Percentiles rank a stretch among this genome's conserved stretches.
Conservation (phyloP, 768 basidiomycete genomes). For the Lepiota brunneoincarnata region DNA sequence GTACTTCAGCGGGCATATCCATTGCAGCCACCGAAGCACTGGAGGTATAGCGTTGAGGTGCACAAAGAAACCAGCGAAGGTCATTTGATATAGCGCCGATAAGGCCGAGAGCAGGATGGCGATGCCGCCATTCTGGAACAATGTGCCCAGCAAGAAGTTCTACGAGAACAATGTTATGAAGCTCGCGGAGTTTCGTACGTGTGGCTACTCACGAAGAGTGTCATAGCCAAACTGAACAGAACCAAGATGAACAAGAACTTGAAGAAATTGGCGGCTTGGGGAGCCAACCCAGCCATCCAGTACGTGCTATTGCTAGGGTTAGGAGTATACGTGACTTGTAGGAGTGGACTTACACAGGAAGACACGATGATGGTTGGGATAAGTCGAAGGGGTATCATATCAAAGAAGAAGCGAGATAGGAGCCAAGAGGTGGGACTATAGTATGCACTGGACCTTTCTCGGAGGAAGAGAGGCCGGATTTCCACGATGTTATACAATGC, state of each 20-base stretch:
- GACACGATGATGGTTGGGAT: conserved; percentile 87
- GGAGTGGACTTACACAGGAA: conserved; percentile 60
- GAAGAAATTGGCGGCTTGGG: conserved; percentile 82
- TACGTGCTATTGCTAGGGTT: conserved; percentile 56
- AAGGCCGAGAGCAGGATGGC: conserved; percentile 87
- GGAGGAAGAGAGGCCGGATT: conserved; percentile 81
- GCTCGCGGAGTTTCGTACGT: background rate
- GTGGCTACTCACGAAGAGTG: conserved; percentile 64
- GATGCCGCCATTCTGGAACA: conserved; percentile 84
- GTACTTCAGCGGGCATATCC: conserved; percentile 84
- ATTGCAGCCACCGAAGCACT: conserved; percentile 91
- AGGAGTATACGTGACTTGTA: background rate
- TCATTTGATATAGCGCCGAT: conserved; percentile 78
- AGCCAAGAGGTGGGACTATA: conserved; percentile 94
- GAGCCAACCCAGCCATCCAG: conserved; percentile 92
- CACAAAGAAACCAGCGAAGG: conserved; percentile 91
- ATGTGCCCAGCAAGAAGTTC: conserved; percentile 88
- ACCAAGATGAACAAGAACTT: conserved; percentile 92
- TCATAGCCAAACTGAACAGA: conserved; percentile 81
- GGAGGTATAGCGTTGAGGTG: conserved; percentile 83
- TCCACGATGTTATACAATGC: conserved; percentile 88
- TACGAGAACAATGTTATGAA: conserved; percentile 20
- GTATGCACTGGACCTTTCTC: conserved; percentile 82
- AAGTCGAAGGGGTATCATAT: conserved; percentile 84
- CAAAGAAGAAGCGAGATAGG: conserved; percentile 83